A percentile compares a stretch with the other conserved stretches of the same genome.
Conservation (phyloP, 192 early-diverging fungal species). For the Coemansia sp. region DNA sequence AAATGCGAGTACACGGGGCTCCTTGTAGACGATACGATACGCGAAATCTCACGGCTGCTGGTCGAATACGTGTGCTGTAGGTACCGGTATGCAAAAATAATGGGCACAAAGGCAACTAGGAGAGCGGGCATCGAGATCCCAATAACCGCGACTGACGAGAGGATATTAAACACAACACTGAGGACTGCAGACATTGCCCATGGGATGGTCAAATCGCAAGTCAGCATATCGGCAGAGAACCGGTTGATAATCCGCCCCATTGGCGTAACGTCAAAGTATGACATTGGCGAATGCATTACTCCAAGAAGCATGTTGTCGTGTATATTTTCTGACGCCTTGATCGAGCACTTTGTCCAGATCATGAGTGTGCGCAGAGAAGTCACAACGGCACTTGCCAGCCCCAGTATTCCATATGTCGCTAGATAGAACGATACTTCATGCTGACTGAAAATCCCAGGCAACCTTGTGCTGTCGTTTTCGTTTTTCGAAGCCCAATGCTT, state of each 20-base stretch:
- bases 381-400: conserved; percentile 65
- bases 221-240: conserved; percentile 65
- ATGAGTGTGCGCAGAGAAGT: conserved; percentile 75
- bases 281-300: conserved; percentile 70
- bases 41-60: conserved; percentile 81
- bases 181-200: conserved; percentile 63
- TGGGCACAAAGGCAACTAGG: conserved; percentile 63
- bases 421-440: conserved; percentile 63
- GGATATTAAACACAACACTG: conserved; percentile 55
- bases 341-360: conserved; percentile 84
- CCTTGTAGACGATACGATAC: conserved; percentile 78
- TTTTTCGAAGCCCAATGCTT: conserved; percentile 72
- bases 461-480: conserved; percentile 20
- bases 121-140: conserved; percentile 64
- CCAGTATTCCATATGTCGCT: conserved; percentile 76
- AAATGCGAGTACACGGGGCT: conserved; percentile 84
- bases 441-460: not conserved
- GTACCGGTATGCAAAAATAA: conserved; percentile 72
- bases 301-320: conserved; percentile 69
- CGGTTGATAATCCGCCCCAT: conserved; percentile 75
- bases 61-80: conserved; percentile 71
- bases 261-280: conserved; percentile 78
- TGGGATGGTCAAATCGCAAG: conserved; percentile 58
- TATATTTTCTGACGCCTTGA: conserved; percentile 57
- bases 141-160: conserved; percentile 61